Conservation (phyloP, 768 basidiomycete species). For the Rhodosporidiobolus odoratus region DNA sequence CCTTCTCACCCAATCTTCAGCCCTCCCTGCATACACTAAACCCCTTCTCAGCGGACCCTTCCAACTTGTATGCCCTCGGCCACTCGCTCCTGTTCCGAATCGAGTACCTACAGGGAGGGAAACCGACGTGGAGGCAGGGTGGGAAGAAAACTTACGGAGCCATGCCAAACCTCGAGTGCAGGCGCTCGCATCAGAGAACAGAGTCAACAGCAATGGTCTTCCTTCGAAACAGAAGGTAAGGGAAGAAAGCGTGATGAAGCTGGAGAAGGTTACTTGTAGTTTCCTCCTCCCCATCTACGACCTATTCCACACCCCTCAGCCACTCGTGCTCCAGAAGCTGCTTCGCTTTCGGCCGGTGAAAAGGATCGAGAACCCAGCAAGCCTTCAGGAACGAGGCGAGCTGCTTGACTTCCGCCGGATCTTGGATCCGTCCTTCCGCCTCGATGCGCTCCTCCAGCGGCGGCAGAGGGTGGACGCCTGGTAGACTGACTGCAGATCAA, state of each 20-base stretch:
- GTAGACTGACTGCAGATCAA: not conserved
- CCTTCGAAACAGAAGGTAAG: not conserved
- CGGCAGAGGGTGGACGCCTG: not conserved
- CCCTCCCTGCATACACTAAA: not conserved
- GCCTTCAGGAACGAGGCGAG: not conserved
- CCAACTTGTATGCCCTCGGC: not conserved
- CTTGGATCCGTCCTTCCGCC: not conserved
- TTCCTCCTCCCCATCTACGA: too few relatives aligned
- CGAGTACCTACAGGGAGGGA: not conserved
- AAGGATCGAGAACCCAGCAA: not conserved
- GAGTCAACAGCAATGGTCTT: not conserved
- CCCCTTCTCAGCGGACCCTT: not conserved
- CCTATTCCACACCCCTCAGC: not conserved
- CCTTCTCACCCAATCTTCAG: not conserved
- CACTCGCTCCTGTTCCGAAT: slow-evolving; percentile 3
- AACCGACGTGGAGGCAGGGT: slow-evolving; percentile 1
- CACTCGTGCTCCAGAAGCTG: not conserved
- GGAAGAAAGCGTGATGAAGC: not conserved
- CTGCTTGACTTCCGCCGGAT: not conserved
- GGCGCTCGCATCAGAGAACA: not conserved
- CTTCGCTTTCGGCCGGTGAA: not conserved
- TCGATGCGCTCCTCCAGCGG: not conserved
- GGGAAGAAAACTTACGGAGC: not conserved
- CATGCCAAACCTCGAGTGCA: too few relatives aligned
- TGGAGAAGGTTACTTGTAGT: too few relatives aligned